Base-by-base conservation (phyloP, 495 filamentous ascomycete species). In the Neurospora sp. region DNA sequence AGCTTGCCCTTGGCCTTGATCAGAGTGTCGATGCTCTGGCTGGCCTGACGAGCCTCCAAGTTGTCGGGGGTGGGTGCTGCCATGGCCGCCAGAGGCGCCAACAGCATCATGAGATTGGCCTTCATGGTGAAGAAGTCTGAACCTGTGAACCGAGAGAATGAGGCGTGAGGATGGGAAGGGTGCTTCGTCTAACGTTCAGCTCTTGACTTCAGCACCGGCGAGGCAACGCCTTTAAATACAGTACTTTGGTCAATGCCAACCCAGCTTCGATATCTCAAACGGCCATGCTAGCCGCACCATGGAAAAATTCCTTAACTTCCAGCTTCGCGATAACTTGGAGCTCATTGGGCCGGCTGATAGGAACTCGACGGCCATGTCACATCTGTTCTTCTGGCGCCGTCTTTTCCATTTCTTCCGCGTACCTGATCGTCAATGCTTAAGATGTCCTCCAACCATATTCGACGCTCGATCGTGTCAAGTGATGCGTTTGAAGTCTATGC, bases 1-100 rank as follows among this genome's bases (percentile, higher is more conserved):
- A 84, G 82, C 81, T 88, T 90, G 76, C 89, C 87, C 82, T 88
- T 87, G 72, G 83, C 85, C 78, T 88, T 87, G 78, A 91, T 85
- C 20, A 86, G 81, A 70, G 75, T 76, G 82, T 90, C 84, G 72
- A 90, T 83, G 82, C 84, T 86, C 70, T 82, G 77, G 2, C 80
- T 27, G 0, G 83, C 80, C 76, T 85, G 85, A 37, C 84, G 80
- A 37, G 74, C 69, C 54, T 79, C 78, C 70, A 84, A 59, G 70
- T 82, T 39, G 37, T 77, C 78, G 71, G 79, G 74, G 38, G 82
- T 76, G 42, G 80, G 77, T 5, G 82, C 80, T 27, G 78, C 78
- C 69, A 81, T 39, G 69, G 78, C 82, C 62, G 79, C 79, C 72
- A 81, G 74, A 39, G 80, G 80, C 75, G 80, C 80, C 59, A 84